Conservation (phyloP, 768 basidiomycete species). For the Boletellus sp. region DNA sequence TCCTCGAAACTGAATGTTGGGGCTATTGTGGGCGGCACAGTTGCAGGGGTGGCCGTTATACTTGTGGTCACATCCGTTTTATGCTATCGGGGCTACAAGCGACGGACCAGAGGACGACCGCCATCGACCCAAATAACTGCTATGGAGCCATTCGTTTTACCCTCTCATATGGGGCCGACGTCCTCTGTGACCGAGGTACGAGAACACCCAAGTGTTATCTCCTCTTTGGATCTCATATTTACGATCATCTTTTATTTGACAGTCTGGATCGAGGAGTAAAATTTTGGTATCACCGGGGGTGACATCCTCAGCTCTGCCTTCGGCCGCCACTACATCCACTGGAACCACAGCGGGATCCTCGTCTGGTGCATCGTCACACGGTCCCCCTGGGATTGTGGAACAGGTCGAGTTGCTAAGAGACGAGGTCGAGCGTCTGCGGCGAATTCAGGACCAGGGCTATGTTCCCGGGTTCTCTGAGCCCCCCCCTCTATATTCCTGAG, state of each 20-base stretch:
- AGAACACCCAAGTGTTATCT: too few species aligned
- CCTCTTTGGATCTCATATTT: too few species aligned
- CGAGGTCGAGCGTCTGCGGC: constrained; percentile 11
- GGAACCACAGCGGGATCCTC: neutral
- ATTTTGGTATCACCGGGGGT: neutral
- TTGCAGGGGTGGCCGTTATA: neutral
- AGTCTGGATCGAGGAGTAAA: neutral
- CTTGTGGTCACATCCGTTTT: neutral
- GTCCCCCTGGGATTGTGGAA: neutral
- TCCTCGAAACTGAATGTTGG: neutral
- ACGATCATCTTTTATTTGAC: too few species aligned
- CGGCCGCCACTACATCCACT: neutral
- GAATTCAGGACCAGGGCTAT: neutral
- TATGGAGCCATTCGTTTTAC: neutral
- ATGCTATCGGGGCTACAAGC: constrained; percentile 1
- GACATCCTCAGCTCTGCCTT: neutral
- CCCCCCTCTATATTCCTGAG: neutral
- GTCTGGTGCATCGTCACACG: neutral
- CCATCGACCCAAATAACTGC: neutral
- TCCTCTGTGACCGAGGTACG: neutral
- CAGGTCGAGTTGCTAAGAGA: constrained; percentile 6
- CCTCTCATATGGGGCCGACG: neutral
- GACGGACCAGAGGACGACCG: neutral
- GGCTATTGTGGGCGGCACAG: constrained; percentile 4
- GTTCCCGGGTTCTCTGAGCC: neutral